Base-by-base conservation (phyloP, 345 rosid species). In the Ricinus communis region DNA sequence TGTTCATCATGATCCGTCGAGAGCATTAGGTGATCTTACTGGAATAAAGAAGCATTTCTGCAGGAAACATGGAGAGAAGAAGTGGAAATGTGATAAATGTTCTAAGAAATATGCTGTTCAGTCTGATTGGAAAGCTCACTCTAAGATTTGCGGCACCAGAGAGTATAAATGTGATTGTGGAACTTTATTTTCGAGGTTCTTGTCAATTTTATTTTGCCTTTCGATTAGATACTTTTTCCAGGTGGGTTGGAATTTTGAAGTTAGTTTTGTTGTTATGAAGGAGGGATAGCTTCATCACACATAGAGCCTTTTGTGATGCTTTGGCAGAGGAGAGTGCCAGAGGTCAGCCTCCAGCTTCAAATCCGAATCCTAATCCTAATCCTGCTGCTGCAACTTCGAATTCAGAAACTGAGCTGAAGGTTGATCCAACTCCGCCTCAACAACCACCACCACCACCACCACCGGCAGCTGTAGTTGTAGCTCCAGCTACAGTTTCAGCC, bases 31-130 rank as follows among this genome's bases (percentile, higher is more conserved):
- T 6, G 99, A 94, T 87, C 90, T 94, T 31, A 94, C 97, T 0
- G 99, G 98, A 21, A 94, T 94, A 51, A 94, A 94, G 90, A 94
- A 94, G 80, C 99, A 94, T 77, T 94, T 91, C 68, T 94, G 96
- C 76, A 85, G 99, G 70, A 94, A 94, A 81, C 99, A 94, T 49
- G 97, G 97, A 0, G 99, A 94, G 82, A 92, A 94, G 85, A 94
- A 89, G 75, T 92, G 93, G 93, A 94, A 91, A 77, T 94, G 98
- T 68, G 97, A 94, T 8, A 94, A 91, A 77, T 94, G 98, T 64
- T 85, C 93, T 1, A 95, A 95, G 88, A 87, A 90, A 67, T 95
- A 95, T 30, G 99, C 99, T 3, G 97, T 95, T 21, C 97, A 89
- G 73, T 95, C 97, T 3, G 99, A 95, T 85, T 95, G 93, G 91